These are phyloP conservation scores for Pittosporum tobira DNA, from an alignment of 129 eudicot genomes.

Conservation along the genomic window DNA sequence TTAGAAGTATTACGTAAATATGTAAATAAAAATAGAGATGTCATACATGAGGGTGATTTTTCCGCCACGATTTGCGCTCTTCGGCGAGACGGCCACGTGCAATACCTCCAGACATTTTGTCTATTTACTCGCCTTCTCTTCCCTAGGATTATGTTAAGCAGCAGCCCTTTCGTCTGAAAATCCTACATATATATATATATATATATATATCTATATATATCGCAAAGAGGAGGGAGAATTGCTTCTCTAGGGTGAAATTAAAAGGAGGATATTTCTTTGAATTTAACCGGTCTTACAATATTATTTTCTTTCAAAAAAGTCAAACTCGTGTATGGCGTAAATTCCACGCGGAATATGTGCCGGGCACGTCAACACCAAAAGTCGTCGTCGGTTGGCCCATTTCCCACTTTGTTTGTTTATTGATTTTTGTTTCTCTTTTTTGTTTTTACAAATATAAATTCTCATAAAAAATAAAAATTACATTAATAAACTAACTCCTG, in stretches of 20 bases:
- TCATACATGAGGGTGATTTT: slow-evolving; percentile 82
- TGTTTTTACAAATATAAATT: too few relatives aligned
- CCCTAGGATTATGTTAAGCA: background rate
- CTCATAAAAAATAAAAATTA: too few relatives aligned
- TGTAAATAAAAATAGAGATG: background rate
- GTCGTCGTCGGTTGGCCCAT: too few relatives aligned
- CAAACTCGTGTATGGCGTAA: slow-evolving; percentile 7
- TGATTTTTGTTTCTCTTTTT: too few relatives aligned
- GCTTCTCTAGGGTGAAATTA: too few relatives aligned
- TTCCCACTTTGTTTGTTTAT: too few relatives aligned
- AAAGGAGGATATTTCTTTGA: background rate
- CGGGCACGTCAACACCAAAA: background rate
- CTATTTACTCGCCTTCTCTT: slow-evolving; percentile 9
- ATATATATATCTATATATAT: background rate
- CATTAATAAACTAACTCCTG: too few relatives aligned
- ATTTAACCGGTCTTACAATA: background rate
- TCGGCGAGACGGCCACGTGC: slow-evolving; percentile 87
- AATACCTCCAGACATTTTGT: slow-evolving; percentile 69
- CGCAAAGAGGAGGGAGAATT: background rate
- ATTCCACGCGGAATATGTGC: background rate
- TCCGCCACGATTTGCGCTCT: slow-evolving; percentile 83
- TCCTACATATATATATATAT: too few relatives aligned
- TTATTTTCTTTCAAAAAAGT: too few relatives aligned
- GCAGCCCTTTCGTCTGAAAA: too few relatives aligned
- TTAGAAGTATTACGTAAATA: background rate